Base-by-base conservation (phyloP, 257 asterid species). In the Penstemon eatonii region DNA sequence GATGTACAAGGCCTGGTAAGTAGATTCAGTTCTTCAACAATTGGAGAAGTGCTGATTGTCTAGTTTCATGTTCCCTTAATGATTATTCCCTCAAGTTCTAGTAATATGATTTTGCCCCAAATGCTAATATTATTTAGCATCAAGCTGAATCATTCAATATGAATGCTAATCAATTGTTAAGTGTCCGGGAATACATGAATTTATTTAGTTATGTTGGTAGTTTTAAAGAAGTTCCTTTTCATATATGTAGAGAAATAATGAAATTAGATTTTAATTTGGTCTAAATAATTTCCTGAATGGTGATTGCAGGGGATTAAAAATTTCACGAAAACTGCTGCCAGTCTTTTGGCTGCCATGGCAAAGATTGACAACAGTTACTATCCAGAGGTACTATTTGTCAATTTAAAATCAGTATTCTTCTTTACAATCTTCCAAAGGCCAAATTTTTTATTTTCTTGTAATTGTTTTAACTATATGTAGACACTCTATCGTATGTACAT, bases 1-100 rank as follows among this genome's bases (percentile, higher is more conserved):
- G 99, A 94, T 58, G 99, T 91, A 66, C 94, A 94, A 71, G 97
- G 96, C 92, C 81, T 94, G 86, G 99, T 94, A 69, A 38, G 92
- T 78, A 75, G 66, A 75, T 75, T 75, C 39, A 42, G 40, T 56
- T 65, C 65, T 46, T 60, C 39, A 51, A 53, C 72, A 63, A 39
- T 67, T 65, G 64, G 47, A 56, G 50, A 54, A 44, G 45, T 64
- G 38, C 55, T 57, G 65, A 46, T 69, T 12, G 47, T 42, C 55
- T 43, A 3, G 7, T 52, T 10, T 66, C 58, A 70, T 52, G 45
- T 69, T 68, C 38, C 36, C 38, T 66, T 50, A 56, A 39, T 49
- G 42, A 49, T 15, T 40, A 47, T 72, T n/a, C 37, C 56, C n/a
- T 65, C 53, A 40, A 57, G 56, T 36, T 68, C 33, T 40, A 42